Conservation (phyloP, 345 rosid genomes). For the Citrus cavaleriei region DNA sequence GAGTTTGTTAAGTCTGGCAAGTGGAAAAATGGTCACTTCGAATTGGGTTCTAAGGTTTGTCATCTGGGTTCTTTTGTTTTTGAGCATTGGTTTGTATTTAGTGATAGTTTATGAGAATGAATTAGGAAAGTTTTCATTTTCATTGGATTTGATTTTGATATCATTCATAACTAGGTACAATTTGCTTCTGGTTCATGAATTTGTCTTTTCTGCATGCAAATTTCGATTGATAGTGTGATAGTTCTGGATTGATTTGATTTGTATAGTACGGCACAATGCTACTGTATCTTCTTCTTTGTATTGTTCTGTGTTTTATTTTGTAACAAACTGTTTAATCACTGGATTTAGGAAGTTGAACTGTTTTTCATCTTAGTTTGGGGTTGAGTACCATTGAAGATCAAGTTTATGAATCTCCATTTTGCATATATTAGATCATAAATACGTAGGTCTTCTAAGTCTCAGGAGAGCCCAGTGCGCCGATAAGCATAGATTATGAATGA, state of each 20-base stretch:
- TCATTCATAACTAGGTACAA: not conserved
- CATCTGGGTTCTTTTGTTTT: constrained; percentile 7
- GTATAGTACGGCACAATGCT: not conserved
- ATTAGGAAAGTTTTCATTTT: not conserved
- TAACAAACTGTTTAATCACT: not conserved
- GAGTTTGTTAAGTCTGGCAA: constrained; percentile 62
- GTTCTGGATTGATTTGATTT: not conserved
- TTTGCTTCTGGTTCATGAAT: not conserved
- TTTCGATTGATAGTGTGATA: not conserved
- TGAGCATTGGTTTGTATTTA: not conserved
- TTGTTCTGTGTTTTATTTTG: not conserved
- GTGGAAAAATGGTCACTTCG: constrained; percentile 65
- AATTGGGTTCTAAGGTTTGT: constrained; percentile 71
- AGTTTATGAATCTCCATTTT: not conserved
- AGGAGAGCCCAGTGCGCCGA: not conserved
- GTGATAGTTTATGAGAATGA: not conserved
- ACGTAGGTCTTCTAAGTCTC: not conserved
- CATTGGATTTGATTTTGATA: not conserved
- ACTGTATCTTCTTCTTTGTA: not conserved
- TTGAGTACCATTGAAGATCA: not conserved
- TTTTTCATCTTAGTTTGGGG: not conserved
- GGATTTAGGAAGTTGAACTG: not conserved
- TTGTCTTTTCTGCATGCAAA: not conserved
- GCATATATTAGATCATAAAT: not conserved
- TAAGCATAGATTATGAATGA: not conserved